phyloP scores from a whole-genome alignment of 1,139 yeast species.

The Yamadazyma spencermartinsiae region DNA sequence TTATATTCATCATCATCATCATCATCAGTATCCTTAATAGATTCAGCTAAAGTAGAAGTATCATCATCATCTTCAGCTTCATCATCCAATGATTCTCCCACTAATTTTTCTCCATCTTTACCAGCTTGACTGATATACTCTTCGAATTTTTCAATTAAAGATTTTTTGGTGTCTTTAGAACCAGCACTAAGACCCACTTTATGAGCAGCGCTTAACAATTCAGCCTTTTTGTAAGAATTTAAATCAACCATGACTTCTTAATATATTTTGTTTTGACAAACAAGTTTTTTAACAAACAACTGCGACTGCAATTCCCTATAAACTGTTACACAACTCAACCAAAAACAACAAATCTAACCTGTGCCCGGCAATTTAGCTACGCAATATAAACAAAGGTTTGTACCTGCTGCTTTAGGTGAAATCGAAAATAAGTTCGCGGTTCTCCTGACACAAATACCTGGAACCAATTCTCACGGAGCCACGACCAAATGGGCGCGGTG shows the following conservation, averaged over 20 bases:
- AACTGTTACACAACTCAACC: background rate
- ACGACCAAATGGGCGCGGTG: background rate
- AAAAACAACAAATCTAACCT: background rate
- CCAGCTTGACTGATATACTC: constrained; percentile 37
- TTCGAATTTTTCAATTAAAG: constrained; percentile 44
- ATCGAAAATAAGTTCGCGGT: constrained; percentile 1
- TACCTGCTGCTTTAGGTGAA: background rate
- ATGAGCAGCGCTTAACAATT: constrained; percentile 35
- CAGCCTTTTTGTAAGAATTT: constrained; percentile 31
- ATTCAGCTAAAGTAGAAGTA: constrained; percentile 26
- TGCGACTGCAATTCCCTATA: background rate
- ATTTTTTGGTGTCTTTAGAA: constrained; percentile 45
- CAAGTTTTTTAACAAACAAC: background rate
- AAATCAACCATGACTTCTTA: constrained; percentile 16
- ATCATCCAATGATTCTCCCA: constrained; percentile 20
- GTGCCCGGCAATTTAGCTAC: background rate
- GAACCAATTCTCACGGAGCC: too few relatives aligned
- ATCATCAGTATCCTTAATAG: constrained; percentile 22
- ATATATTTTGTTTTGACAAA: background rate
- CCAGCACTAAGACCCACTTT: constrained; percentile 36
- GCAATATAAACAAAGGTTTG: background rate
- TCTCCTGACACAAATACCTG: too few relatives aligned
- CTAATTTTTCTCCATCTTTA: constrained; percentile 35
- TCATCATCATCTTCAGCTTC: constrained; percentile 21
- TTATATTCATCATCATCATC: constrained; percentile 29